phyloP scores from a whole-genome alignment of 768 basidiomycete genomes.

The Cyathus striatus region DNA sequence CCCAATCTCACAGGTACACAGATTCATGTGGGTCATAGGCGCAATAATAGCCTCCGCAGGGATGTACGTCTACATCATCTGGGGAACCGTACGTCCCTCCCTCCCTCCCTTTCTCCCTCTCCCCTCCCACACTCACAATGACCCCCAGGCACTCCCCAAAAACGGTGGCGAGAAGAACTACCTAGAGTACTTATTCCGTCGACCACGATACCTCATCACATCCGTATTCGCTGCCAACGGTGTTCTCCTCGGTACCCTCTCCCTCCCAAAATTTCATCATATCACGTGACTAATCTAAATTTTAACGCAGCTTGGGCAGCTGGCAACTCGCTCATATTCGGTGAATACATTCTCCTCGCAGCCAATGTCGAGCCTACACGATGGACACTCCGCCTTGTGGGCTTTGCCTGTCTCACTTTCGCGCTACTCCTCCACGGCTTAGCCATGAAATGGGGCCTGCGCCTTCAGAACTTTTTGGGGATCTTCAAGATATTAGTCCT shows the following conservation, averaged over 20 bases:
- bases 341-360: slow-evolving; percentile 30
- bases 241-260: slow-evolving; percentile 29
- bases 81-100: slow-evolving; percentile 23
- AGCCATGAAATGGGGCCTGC: slow-evolving; percentile 40
- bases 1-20: slow-evolving; percentile 2
- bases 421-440: slow-evolving; percentile 24
- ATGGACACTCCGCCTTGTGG: slow-evolving; percentile 16
- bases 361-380: slow-evolving; percentile 9
- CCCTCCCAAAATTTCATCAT: not conserved
- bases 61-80: slow-evolving; percentile 29
- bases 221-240: slow-evolving; percentile 48
- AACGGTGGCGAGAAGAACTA: slow-evolving; percentile 65
- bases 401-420: slow-evolving; percentile 21
- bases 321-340: slow-evolving; percentile 42
- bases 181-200: slow-evolving; percentile 48
- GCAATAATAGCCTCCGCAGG: slow-evolving; percentile 27
- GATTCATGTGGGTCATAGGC: slow-evolving; percentile 31
- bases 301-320: slow-evolving; percentile 16
- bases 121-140: not conserved
- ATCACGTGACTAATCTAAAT: not conserved
- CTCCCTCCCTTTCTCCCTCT: not conserved
- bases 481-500: slow-evolving; percentile 45
- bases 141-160: slow-evolving; percentile 39
- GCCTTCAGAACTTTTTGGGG: slow-evolving; percentile 49
- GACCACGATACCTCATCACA: slow-evolving; percentile 46